phyloP scores from a whole-genome alignment of 768 basidiomycete genomes.

The Mycena chlorophos region DNA sequence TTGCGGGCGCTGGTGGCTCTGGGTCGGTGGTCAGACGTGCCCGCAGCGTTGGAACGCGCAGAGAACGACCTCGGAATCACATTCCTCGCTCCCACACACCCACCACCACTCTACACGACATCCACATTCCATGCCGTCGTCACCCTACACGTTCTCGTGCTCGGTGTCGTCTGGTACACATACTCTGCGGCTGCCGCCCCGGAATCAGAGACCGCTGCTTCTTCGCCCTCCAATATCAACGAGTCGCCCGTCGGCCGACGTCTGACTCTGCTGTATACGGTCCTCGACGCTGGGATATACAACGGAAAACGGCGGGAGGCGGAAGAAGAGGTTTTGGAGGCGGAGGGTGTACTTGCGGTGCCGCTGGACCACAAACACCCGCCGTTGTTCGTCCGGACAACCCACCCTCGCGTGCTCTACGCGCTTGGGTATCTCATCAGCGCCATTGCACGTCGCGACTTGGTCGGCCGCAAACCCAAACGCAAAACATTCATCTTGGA shows the following conservation, averaged over 20 bases:
- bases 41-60: constrained; percentile 45
- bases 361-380: constrained; percentile 36
- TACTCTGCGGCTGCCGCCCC: constrained; percentile 31
- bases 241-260: constrained; percentile 49
- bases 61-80: constrained; percentile 52
- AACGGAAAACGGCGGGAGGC: constrained; percentile 32
- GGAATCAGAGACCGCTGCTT: neutral
- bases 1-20: constrained; percentile 56
- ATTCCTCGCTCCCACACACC: constrained; percentile 17
- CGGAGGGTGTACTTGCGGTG: constrained; percentile 39
- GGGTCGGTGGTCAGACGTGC: constrained; percentile 54
- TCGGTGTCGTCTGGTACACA: constrained; percentile 62
- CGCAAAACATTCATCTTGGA: constrained; percentile 68
- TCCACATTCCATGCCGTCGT: constrained; percentile 33
- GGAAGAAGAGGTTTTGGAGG: constrained; percentile 28
- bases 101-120: constrained; percentile 17
- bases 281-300: constrained; percentile 58
- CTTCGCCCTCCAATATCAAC: constrained; percentile 19
- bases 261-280: constrained; percentile 59
- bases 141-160: constrained; percentile 59
- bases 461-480: constrained; percentile 68
- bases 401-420: constrained; percentile 68
- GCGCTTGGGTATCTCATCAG: constrained; percentile 68
- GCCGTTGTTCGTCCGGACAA: constrained; percentile 56
- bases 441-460: constrained; percentile 65